Conservation (phyloP, 2,329 filamentous ascomycete genomes). For the Curvularia spicifera region DNA sequence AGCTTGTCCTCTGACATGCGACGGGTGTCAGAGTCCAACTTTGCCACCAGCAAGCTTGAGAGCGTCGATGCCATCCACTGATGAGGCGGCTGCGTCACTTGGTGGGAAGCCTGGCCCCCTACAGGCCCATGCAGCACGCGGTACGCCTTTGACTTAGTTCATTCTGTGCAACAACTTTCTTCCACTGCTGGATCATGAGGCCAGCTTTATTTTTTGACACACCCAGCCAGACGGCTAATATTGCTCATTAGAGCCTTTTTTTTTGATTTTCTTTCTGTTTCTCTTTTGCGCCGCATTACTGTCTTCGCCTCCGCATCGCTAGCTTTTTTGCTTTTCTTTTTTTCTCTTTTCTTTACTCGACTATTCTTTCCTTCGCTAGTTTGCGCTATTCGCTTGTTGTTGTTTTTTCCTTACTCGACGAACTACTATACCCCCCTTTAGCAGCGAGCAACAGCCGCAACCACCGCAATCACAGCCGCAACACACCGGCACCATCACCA, state of each 20-base stretch:
- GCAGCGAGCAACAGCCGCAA: constrained; percentile 16
- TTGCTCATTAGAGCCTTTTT: constrained; percentile 18
- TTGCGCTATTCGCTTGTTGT: constrained; percentile 13
- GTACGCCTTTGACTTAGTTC: constrained; percentile 21
- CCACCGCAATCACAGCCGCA: constrained; percentile 15
- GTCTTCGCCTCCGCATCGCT: constrained; percentile 38
- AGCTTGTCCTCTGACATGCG: constrained; percentile 43
- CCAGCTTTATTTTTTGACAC: constrained; percentile 14
- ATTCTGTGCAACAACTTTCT: constrained; percentile 14
- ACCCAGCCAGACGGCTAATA: constrained; percentile 17
- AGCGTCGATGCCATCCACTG: constrained; percentile 41
- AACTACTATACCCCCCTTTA: constrained; percentile 44
- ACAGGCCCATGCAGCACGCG: constrained; percentile 19
- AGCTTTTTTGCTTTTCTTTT: constrained; percentile 35
- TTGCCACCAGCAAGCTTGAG: constrained; percentile 39
- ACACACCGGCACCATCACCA: constrained; percentile 1
- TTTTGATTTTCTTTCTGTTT: constrained; percentile 25
- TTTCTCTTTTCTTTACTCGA: constrained; percentile 23
- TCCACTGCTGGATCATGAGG: constrained; percentile 19
- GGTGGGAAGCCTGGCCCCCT: constrained; percentile 18
- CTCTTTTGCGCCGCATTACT: constrained; percentile 23
- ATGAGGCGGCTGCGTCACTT: constrained; percentile 12
- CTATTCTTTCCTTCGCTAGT: constrained; percentile 9
- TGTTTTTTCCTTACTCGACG: constrained; percentile 28
- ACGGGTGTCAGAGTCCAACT: constrained; percentile 46